Conservation (phyloP, 306 rosid genomes). For the Dicorynia guianensis region DNA sequence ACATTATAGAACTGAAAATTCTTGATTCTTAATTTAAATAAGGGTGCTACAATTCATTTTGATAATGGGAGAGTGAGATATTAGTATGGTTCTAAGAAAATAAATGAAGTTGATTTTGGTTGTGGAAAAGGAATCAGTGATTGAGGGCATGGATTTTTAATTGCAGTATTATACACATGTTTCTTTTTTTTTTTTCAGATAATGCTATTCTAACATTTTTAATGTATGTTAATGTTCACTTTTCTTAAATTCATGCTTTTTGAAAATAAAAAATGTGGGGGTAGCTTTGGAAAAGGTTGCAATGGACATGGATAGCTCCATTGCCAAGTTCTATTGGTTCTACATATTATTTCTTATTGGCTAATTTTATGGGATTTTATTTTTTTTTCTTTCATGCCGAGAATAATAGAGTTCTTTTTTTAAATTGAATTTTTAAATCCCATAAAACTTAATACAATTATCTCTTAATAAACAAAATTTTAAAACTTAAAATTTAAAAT, state of each 20-base stretch:
- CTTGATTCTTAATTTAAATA: too few relatives aligned
- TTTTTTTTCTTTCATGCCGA: conserved; percentile 36
- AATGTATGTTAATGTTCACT: too few relatives aligned
- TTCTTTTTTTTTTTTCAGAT: conserved; percentile 2
- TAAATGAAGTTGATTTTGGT: not conserved
- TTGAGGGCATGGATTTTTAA: not conserved
- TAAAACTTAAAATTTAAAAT: too few relatives aligned
- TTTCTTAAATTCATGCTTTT: too few relatives aligned
- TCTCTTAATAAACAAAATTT: too few relatives aligned
- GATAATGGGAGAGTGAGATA: conserved; percentile 1
- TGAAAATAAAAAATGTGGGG: not conserved
- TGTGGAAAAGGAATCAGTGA: not conserved
- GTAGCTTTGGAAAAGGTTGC: not conserved
- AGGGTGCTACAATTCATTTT: conserved; percentile 18
- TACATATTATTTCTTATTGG: not conserved
- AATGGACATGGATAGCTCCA: conserved; percentile 28
- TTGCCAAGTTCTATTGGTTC: conserved; percentile 25
- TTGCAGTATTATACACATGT: conserved; percentile 26
- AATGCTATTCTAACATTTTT: too few relatives aligned
- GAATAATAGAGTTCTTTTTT: not conserved
- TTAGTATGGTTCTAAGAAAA: conserved; percentile 4
- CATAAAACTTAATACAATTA: too few relatives aligned
- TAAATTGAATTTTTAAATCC: too few relatives aligned
- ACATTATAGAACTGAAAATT: too few relatives aligned
- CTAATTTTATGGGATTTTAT: conserved; percentile 30